These are phyloP conservation scores for Podila clonocystis DNA, from an alignment of 192 early-diverging fungal genomes.

Conservation along the genomic window DNA sequence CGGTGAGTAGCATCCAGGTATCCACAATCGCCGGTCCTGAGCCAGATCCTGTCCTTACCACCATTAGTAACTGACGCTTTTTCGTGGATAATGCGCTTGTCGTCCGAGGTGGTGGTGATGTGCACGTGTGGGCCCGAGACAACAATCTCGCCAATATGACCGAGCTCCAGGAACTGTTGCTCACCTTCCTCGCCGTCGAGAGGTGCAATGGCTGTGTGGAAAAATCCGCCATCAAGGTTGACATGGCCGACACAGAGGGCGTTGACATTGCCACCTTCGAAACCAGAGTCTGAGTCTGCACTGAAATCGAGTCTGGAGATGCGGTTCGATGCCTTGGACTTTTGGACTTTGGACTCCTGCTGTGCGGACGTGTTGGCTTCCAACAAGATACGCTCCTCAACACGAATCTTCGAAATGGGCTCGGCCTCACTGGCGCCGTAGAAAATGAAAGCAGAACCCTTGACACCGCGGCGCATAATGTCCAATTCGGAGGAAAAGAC, in stretches of 20 bases:
- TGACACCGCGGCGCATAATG: slow-evolving; percentile 42
- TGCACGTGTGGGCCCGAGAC: slow-evolving; percentile 51
- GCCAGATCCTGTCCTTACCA: slow-evolving; percentile 35
- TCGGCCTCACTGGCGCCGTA: slow-evolving; percentile 49
- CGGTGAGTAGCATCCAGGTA: slow-evolving; percentile 30
- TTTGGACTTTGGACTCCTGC: neutral
- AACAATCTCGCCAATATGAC: slow-evolving; percentile 45
- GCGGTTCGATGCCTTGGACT: slow-evolving; percentile 12
- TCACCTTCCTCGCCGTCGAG: slow-evolving; percentile 29
- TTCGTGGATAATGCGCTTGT: slow-evolving; percentile 44
- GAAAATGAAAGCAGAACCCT: slow-evolving; percentile 43
- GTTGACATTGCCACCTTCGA: slow-evolving; percentile 43
- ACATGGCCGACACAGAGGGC: slow-evolving; percentile 48
- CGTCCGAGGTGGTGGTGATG: slow-evolving; percentile 47
- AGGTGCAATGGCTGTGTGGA: slow-evolving; percentile 33
- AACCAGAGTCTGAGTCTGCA: slow-evolving; percentile 24
- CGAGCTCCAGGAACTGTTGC: slow-evolving; percentile 32
- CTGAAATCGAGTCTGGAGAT: slow-evolving; percentile 19
- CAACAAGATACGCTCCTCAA: slow-evolving; percentile 42
- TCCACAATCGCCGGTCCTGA: slow-evolving; percentile 48
- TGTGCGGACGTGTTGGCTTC: slow-evolving; percentile 18
- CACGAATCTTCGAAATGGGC: slow-evolving; percentile 48
- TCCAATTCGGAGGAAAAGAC: slow-evolving; percentile 48
- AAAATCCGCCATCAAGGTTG: slow-evolving; percentile 41
- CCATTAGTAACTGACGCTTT: slow-evolving; percentile 20